Base-by-base conservation (phyloP, 2,329 filamentous ascomycete species). In the Xylaria sp. region DNA sequence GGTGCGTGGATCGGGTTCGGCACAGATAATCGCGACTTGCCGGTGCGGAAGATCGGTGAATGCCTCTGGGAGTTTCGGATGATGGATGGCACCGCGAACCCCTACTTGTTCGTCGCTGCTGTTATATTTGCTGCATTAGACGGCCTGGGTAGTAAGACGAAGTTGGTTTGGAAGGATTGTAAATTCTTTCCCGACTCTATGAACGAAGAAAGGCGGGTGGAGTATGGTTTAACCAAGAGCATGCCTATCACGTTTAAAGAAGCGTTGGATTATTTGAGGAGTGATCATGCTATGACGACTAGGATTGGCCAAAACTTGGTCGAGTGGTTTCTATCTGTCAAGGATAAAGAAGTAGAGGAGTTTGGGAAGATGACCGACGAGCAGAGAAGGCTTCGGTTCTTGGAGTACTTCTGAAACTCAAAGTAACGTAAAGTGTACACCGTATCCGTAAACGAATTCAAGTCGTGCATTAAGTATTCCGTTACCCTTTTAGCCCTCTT, bases 1-100 rank as follows among this genome's bases (percentile, higher is more conserved):
- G 63, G 63, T 5, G 40, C 18, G 47, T 69, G 63, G 66, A 55
- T 69, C 37, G 63, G 67, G 2, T 69, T 40, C n/a, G 67, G 67
- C n/a, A 53, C 63, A 1, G 47, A 63, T 23, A 66, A 66, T n/a
- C 59, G 60, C n/a, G 54, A 69, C 32, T 16, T 69, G 23, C 67
- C 59, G 5, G 59, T 66, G 44, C 51, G 63, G 13, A 59, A 60
- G 5, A 57, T 69, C 2, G 48, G 25, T 37, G 32, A 59, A 6
- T 50, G 18, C 18, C 51, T 59, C 12, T 69, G 63, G 67, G 63
- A 69, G 48, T 50, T 69, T 6, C 60, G 63, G 12, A 60, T 60
- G 35, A 63, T 66, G 59, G 60, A 66, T 48, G 29, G 32, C 18
- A 69, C 67, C 5, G 59, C 59, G 5, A 66, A 63, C 29, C 47